A percentile compares a stretch with the other conserved stretches of the same genome.
These are phyloP conservation scores for Aspergillus texensis DNA, from an alignment of 2,329 filamentous ascomycete genomes.

Conservation along the genomic window DNA sequence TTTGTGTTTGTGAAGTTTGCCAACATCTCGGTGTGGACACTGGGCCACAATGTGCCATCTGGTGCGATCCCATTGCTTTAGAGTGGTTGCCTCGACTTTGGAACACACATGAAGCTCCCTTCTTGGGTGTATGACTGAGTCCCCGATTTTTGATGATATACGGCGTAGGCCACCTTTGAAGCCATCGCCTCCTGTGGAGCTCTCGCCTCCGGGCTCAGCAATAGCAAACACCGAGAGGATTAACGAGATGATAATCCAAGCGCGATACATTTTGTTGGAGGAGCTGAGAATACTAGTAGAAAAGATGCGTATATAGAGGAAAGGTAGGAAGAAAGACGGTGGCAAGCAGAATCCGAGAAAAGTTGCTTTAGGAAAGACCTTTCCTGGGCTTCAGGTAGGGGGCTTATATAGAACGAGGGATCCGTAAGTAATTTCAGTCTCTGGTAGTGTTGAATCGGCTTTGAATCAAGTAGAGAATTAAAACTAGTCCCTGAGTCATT, in stretches of 20 bases:
- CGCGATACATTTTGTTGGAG: not conserved
- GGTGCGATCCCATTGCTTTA: not conserved
- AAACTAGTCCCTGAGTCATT: not conserved
- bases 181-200: not conserved
- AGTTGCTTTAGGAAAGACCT: not conserved
- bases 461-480: no score
- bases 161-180: not conserved
- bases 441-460: not conserved
- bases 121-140: not conserved
- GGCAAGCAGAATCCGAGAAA: not conserved
- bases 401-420: not conserved
- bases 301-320: not conserved
- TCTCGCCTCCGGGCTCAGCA: not conserved
- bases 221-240: not conserved
- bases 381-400: not conserved
- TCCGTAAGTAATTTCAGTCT: not conserved
- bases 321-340: not conserved
- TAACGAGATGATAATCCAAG: not conserved
- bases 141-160: not conserved
- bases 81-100: not conserved
- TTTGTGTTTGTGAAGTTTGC: not conserved
- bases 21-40: not conserved
- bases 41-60: not conserved
- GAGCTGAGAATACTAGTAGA: fast-evolving
- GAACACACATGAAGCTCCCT: not conserved